A percentile compares a stretch with the other conserved stretches of the same genome.
Evolutionary conservation across 305 asterid genomes (phyloP).

Genomic region (Petunia hybrid): DNA sequence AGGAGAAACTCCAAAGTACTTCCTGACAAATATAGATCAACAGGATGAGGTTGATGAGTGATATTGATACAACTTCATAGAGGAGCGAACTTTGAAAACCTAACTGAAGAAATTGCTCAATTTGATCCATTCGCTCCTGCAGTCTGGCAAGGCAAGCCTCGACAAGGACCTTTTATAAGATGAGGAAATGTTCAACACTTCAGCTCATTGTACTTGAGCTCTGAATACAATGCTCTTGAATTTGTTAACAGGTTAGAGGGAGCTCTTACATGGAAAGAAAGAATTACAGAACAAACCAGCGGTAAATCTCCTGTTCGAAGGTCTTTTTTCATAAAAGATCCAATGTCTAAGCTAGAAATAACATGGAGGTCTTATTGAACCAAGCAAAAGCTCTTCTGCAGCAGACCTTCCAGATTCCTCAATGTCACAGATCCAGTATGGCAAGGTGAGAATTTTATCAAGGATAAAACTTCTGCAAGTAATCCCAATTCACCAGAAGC

Average conservation of each 20-base stretch:
- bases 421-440: slow-evolving; percentile 75
- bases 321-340: slow-evolving; percentile 78
- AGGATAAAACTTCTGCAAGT: slow-evolving; percentile 80
- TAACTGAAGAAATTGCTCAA: slow-evolving; percentile 1
- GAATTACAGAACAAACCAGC: slow-evolving; percentile 49
- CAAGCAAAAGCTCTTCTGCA: slow-evolving; percentile 62
- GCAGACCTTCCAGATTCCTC: slow-evolving; percentile 87
- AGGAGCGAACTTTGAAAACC: not conserved
- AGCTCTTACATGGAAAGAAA: slow-evolving; percentile 79
- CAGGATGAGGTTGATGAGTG: not conserved
- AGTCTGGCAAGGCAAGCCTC: slow-evolving; percentile 80
- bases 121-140: not conserved
- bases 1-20: not conserved
- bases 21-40: not conserved
- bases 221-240: slow-evolving; percentile 79
- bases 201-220: slow-evolving; percentile 58
- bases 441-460: slow-evolving; percentile 63
- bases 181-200: slow-evolving; percentile 60
- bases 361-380: slow-evolving; percentile 51
- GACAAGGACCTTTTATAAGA: slow-evolving; percentile 74
- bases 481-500: slow-evolving; percentile 73
- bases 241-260: slow-evolving; percentile 77
- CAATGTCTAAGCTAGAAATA: slow-evolving; percentile 63
- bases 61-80: not conserved
- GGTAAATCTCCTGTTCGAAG: slow-evolving; percentile 73